Evolutionary conservation across 1,139 yeast genomes (phyloP).

Genomic region (Meyerozyma smithsonii): DNA sequence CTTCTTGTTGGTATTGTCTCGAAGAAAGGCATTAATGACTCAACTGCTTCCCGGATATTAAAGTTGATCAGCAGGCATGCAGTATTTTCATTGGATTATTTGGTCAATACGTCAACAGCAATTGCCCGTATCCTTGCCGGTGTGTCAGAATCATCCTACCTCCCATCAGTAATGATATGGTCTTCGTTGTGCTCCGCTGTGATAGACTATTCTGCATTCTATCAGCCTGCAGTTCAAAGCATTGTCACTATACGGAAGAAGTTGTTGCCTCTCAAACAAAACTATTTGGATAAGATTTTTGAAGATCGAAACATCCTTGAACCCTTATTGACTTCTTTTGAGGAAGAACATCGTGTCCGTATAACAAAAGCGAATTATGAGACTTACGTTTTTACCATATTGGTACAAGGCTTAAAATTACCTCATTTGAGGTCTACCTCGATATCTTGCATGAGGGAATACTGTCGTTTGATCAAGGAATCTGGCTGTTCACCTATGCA

Average conservation of each 20-base stretch:
- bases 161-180: constrained; percentile 66
- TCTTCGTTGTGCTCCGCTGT: constrained; percentile 40
- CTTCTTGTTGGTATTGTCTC: constrained; percentile 69
- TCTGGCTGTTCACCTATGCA: neutral
- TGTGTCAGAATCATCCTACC: constrained; percentile 47
- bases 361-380: constrained; percentile 50
- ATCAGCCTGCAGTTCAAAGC: constrained; percentile 53
- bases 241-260: constrained; percentile 26
- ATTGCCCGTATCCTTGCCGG: constrained; percentile 64
- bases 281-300: constrained; percentile 30
- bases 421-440: constrained; percentile 61
- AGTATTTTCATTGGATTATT: constrained; percentile 28
- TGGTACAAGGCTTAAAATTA: constrained; percentile 60
- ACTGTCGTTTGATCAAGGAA: constrained; percentile 37
- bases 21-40: constrained; percentile 58
- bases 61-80: constrained; percentile 26
- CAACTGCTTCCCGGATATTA: constrained; percentile 47
- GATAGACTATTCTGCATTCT: constrained; percentile 32
- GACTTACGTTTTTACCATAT: constrained; percentile 45
- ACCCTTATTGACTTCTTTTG: constrained; percentile 42
- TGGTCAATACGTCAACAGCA: constrained; percentile 30
- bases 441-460: constrained; percentile 43
- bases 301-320: constrained; percentile 36
- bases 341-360: constrained; percentile 36
- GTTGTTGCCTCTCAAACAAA: constrained; percentile 18